Percentiles rank a stretch among this genome's conserved stretches.
These are phyloP conservation scores for Solanum hybrid DNA, from an alignment of 305 asterid genomes.

Conservation along the genomic window DNA sequence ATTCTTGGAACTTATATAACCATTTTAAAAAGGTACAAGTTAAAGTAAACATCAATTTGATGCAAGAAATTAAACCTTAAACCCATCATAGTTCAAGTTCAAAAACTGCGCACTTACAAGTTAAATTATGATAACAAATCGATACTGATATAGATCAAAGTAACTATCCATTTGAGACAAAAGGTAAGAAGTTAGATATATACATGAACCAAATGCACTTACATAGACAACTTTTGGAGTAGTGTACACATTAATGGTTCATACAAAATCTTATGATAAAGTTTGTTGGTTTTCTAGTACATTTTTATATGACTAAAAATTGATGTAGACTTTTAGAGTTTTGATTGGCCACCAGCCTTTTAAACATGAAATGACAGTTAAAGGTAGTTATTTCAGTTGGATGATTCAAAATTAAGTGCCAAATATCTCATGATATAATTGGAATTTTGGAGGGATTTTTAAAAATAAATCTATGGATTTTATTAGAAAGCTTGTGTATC, in stretches of 20 bases:
- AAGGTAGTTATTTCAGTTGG: constrained; percentile 22
- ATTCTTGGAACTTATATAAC: neutral
- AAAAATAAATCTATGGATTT: neutral
- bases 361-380: constrained; percentile 16
- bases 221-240: neutral
- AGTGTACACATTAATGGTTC: constrained; percentile 4
- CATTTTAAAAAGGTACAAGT: neutral
- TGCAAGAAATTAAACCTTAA: neutral
- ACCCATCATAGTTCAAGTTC: neutral
- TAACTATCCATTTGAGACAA: neutral
- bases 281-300: neutral
- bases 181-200: neutral
- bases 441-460: neutral
- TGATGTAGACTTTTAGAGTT: constrained; percentile 13
- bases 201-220: neutral
- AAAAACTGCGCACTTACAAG: too few species aligned
- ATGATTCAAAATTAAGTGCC: constrained; percentile 23
- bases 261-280: neutral
- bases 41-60: neutral
- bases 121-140: neutral
- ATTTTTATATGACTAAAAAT: constrained; percentile 4
- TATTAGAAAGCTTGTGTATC: neutral
- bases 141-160: neutral
- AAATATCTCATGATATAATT: constrained; percentile 22
- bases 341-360: constrained; percentile 18